Evolutionary conservation across 768 basidiomycete species (phyloP).

Genomic region (Lactifluus echinatus): DNA sequence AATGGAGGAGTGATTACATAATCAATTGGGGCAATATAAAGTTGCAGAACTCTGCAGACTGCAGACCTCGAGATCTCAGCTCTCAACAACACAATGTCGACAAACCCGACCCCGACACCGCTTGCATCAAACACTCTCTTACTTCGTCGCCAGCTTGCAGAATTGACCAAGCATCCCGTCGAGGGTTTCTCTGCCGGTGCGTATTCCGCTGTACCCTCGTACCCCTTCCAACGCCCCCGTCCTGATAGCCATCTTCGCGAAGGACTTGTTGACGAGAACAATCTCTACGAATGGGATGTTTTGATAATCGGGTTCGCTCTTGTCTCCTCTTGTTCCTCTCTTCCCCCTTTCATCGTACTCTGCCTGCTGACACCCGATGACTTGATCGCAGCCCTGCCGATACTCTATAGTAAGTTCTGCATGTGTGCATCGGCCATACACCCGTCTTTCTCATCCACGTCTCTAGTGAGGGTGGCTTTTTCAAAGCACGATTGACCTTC

Average conservation of each 20-base stretch:
- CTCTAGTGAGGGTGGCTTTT: slow-evolving; percentile 87
- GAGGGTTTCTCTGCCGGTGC: slow-evolving; percentile 94
- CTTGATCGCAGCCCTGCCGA: slow-evolving; percentile 63
- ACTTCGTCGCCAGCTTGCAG: slow-evolving; percentile 68
- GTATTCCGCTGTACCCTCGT: slow-evolving; percentile 25
- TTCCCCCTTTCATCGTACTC: background rate
- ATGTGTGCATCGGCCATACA: background rate
- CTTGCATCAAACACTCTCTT: slow-evolving; percentile 41
- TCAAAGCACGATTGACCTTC: slow-evolving; percentile 85
- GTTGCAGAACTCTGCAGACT: no score
- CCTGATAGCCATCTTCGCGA: slow-evolving; percentile 29
- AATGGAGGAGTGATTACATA: slow-evolving; percentile 1
- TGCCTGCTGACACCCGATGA: slow-evolving; percentile 21
- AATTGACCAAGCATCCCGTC: slow-evolving; percentile 87
- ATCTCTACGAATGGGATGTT: slow-evolving; percentile 95
- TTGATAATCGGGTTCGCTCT: slow-evolving; percentile 79
- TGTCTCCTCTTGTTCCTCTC: background rate
- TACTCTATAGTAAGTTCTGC: slow-evolving; percentile 78
- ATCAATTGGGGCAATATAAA: background rate
- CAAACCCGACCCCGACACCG: slow-evolving; percentile 15
- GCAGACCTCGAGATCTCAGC: no score
- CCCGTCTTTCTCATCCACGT: slow-evolving; percentile 18
- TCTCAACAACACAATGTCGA: slow-evolving; percentile 21
- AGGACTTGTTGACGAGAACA: slow-evolving; percentile 92
- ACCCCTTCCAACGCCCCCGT: slow-evolving; percentile 18